Conservation (phyloP, 176 grass and related monocot species). For the Eleusine indica region DNA sequence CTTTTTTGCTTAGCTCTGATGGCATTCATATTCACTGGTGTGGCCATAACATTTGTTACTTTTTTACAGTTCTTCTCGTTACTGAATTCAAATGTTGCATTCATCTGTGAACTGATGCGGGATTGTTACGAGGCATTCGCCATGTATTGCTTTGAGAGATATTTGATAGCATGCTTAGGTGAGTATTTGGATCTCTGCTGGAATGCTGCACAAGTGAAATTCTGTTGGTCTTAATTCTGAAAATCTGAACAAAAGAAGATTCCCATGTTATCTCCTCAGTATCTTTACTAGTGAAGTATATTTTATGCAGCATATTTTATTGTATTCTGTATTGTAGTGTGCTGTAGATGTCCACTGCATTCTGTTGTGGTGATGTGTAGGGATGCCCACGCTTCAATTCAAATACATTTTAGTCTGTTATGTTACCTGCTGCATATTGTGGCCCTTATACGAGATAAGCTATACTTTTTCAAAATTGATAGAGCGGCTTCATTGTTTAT, state of each 20-base stretch:
- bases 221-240: not conserved
- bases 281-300: not conserved
- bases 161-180: slow-evolving; percentile 99
- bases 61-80: slow-evolving; percentile 86
- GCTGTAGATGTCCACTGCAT: not conserved
- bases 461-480: not conserved
- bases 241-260: not conserved
- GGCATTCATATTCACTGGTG: not conserved
- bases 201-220: not conserved
- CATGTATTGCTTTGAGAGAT: slow-evolving; percentile 99
- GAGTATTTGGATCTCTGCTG: slow-evolving; percentile 39
- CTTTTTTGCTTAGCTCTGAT: slow-evolving; percentile 32
- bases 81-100: slow-evolving; percentile 75
- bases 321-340: not conserved
- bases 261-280: not conserved
- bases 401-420: not conserved
- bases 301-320: not conserved
- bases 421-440: not conserved
- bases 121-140: slow-evolving; percentile 98
- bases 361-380: not conserved
- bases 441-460: not conserved
- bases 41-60: slow-evolving; percentile 17
- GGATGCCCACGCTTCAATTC: not conserved
- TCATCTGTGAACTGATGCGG: slow-evolving; percentile 91
- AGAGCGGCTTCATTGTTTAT: not conserved